Evolutionary conservation across 2,329 filamentous ascomycete species (phyloP), one percentile per base, ranked within the genome.

Genomic region (Fusarium chaquense): DNA sequence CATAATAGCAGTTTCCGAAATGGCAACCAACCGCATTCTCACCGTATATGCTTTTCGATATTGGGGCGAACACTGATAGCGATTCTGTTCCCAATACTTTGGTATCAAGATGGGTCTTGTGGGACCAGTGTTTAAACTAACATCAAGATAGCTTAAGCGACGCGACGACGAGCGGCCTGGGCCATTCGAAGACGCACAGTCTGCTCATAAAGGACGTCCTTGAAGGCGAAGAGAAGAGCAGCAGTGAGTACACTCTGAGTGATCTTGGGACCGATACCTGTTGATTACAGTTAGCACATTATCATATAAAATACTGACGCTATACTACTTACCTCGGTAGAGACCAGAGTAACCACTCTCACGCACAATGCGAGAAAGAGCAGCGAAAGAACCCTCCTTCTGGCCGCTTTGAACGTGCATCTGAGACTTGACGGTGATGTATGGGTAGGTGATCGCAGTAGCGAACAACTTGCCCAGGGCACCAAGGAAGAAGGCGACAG

Each of bases 401-500:
- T 89, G 90, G n/a, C 88, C 89, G 67, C 87, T 90, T 30, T 94
- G 93, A 65, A 99, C 93, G 80, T 99, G 96, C 89, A 97, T 97
- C 78, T 93, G 89, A 81, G 94, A 97, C 90, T 99, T 99, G 76
- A 99, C 92, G 6, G 96, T 99, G 79, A 99, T 98, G 79, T 99
- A 99, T 13, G 96, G 96, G 81, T 99, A 99, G 8, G 96, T 99
- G 76, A 98, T 92, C 65, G 86, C 90, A 4, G 96, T 99, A 26
- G 96, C 96, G 66, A 98, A 90, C 69, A 99, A 86, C 87, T 99
- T 99, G 80, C 96, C 94, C 33, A 98, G 78, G 3, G 96, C 96
- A 67, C 96, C 96, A 4, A 99, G 86, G 77, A 96, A 88, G 81
- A 99, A 99, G 51, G 93, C 94, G 72, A 97, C 89, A 58, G 89